Base-by-base conservation (phyloP, 257 asterid genomes). In the Fraxinus quadrangulata region DNA sequence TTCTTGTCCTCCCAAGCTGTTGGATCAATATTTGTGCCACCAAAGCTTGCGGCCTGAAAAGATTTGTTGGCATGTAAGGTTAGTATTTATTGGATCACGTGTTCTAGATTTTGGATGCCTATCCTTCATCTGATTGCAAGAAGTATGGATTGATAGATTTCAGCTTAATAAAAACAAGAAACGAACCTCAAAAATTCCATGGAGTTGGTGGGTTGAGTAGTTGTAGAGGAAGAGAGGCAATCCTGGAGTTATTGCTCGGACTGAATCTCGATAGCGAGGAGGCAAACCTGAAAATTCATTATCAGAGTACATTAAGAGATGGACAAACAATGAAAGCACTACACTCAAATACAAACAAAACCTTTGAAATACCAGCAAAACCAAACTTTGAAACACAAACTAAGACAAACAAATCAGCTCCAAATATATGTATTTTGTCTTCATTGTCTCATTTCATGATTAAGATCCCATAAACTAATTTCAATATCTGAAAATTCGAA, bases 1-100 rank as follows among this genome's bases (percentile, higher is more conserved):
- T 96, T 96, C 93, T 96, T 93, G 86, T 95, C 99, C 87, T 92
- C 98, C 99, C 98, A 93, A 74, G 99, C 99, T 1, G 92, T 47
- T 14, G 99, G 97, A 79, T 93, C 98, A 40, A 95, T 93, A 73
- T 95, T 93, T 2, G 97, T 84, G 26, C 98, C 98, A 65, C 98
- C 97, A 86, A 96, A 96, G 84, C 97, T 92, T 24, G 98, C 92
- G 73, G 99, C 99, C 98, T 93, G 87, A 28, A 23, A 77, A 21
- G 3, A 36, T 59, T 28, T 2, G 11, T 11, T 34, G 1, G 47
- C 49, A 12, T 6, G 13, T 42, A 61, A 71, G 30, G 4, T 11
- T 13, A 39, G 0, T 9, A 28, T 28, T 26, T 23, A 39, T 8
- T 54, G 6, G 65, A 54, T 54, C 24, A 0, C 1, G 0, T 1